A percentile compares a stretch with the other conserved stretches of the same genome.
Evolutionary conservation across 2,329 filamentous ascomycete species (phyloP).

Genomic region (Nothophoma quercina): DNA sequence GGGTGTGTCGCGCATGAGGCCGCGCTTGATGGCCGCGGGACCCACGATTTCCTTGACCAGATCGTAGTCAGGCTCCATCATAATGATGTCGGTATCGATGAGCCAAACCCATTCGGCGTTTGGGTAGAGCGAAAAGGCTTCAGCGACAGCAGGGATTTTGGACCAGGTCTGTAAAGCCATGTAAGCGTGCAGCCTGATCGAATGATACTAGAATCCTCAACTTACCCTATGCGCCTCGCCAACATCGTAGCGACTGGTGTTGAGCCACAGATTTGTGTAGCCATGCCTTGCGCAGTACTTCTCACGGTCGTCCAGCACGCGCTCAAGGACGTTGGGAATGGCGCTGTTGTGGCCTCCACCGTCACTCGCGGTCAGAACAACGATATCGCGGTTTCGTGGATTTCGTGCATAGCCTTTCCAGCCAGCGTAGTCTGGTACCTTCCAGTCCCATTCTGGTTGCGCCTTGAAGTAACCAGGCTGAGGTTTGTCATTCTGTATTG

Average conservation of each 20-base stretch:
- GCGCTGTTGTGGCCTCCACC: slow-evolving; percentile 53
- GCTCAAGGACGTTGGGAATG: slow-evolving; percentile 48
- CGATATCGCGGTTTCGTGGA: slow-evolving; percentile 45
- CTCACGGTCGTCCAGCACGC: slow-evolving; percentile 45
- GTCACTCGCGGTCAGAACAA: slow-evolving; percentile 52
- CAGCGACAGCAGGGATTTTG: slow-evolving; percentile 52
- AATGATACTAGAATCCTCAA: background rate
- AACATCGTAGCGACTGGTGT: slow-evolving; percentile 51
- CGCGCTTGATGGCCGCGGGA: slow-evolving; percentile 41
- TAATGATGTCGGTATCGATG: slow-evolving; percentile 52
- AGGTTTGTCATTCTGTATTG: slow-evolving; percentile 32
- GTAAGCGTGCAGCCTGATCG: background rate
- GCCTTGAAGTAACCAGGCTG: slow-evolving; percentile 43
- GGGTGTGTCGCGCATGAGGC: slow-evolving; percentile 35
- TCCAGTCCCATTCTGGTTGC: slow-evolving; percentile 44
- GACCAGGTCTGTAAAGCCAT: slow-evolving; percentile 43
- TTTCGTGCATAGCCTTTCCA: slow-evolving; percentile 42
- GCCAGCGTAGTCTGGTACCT: slow-evolving; percentile 32
- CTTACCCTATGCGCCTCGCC: slow-evolving; percentile 45
- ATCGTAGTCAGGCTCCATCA: slow-evolving; percentile 49
- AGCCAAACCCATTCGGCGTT: slow-evolving; percentile 53
- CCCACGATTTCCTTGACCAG: slow-evolving; percentile 44
- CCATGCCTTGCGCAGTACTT: slow-evolving; percentile 49
- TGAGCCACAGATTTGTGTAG: slow-evolving; percentile 51
- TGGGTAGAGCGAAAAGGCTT: slow-evolving; percentile 50